Percentiles rank a stretch among this genome's conserved stretches.
These are phyloP conservation scores for Lactifluus piperatus DNA, from an alignment of 768 basidiomycete genomes.

Conservation along the genomic window DNA sequence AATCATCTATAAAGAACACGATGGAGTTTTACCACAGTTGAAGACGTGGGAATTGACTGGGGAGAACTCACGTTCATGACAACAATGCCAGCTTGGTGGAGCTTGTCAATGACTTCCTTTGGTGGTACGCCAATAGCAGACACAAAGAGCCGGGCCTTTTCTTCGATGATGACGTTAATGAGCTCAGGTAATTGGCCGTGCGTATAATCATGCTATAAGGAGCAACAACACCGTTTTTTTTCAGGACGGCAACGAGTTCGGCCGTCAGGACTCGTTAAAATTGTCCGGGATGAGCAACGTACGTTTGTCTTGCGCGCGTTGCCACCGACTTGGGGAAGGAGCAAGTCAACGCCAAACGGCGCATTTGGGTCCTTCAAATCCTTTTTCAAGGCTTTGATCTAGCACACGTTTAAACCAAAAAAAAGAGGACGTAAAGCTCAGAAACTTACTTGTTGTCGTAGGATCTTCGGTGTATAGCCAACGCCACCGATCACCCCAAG, in stretches of 20 bases:
- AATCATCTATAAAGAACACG: slow-evolving; percentile 48
- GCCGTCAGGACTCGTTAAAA: too few species aligned
- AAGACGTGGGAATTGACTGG: too few species aligned
- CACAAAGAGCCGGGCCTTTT: slow-evolving; percentile 82
- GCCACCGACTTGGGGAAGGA: slow-evolving; percentile 82
- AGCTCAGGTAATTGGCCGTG: slow-evolving; percentile 78
- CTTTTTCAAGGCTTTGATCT: slow-evolving; percentile 70
- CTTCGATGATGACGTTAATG: slow-evolving; percentile 87
- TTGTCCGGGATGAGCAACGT: too few species aligned
- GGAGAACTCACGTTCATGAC: slow-evolving; percentile 64
- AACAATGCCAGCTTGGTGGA: slow-evolving; percentile 78
- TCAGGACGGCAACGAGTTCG: too few species aligned
- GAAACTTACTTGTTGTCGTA: slow-evolving; percentile 67
- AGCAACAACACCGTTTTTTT: too few species aligned
- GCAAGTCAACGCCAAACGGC: slow-evolving; percentile 87
- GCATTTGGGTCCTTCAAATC: slow-evolving; percentile 63
- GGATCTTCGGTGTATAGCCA: slow-evolving; percentile 76
- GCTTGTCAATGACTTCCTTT: slow-evolving; percentile 62
- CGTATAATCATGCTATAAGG: slow-evolving; percentile 74
- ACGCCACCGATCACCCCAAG: slow-evolving; percentile 88
- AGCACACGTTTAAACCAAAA: background rate
- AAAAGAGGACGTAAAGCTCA: too few species aligned
- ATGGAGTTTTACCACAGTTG: too few species aligned
- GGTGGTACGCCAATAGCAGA: slow-evolving; percentile 88
- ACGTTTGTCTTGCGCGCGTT: slow-evolving; percentile 89